Conservation (phyloP, 495 filamentous ascomycete genomes). For the Neurospora sp. region DNA sequence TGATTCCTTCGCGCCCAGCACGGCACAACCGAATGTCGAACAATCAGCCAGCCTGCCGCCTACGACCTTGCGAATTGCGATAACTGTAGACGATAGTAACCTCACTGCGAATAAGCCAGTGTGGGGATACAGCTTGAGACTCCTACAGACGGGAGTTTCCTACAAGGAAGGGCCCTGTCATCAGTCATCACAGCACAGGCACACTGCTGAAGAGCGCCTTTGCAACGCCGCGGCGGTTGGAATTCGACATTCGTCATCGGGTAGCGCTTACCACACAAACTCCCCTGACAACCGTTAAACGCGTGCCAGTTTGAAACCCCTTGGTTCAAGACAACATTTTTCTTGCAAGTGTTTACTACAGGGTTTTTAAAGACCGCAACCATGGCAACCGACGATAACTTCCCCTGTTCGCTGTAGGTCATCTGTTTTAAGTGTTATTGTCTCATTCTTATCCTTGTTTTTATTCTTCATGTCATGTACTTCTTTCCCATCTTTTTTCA, state of each 20-base stretch:
- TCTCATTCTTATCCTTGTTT: background rate
- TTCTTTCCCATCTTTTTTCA: background rate
- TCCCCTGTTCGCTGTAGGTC: slow-evolving; percentile 63
- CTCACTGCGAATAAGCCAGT: background rate
- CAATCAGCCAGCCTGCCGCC: background rate
- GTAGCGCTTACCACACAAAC: background rate
- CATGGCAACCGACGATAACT: slow-evolving; percentile 22
- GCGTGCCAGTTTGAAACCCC: background rate
- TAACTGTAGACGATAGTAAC: background rate
- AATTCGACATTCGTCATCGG: background rate
- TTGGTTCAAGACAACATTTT: background rate
- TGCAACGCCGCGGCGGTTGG: background rate
- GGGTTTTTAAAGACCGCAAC: background rate
- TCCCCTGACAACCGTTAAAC: background rate
- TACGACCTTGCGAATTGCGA: background rate
- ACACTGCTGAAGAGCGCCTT: background rate
- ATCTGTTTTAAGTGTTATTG: background rate
- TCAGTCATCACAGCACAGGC: background rate
- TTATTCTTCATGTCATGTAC: background rate
- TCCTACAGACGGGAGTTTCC: background rate
- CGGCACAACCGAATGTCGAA: background rate
- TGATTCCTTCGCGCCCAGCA: background rate
- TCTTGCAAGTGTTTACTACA: background rate
- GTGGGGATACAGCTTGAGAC: background rate
- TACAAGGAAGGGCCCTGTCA: background rate